Base-by-base conservation (phyloP, 306 rosid species). In the Myrica gale region DNA sequence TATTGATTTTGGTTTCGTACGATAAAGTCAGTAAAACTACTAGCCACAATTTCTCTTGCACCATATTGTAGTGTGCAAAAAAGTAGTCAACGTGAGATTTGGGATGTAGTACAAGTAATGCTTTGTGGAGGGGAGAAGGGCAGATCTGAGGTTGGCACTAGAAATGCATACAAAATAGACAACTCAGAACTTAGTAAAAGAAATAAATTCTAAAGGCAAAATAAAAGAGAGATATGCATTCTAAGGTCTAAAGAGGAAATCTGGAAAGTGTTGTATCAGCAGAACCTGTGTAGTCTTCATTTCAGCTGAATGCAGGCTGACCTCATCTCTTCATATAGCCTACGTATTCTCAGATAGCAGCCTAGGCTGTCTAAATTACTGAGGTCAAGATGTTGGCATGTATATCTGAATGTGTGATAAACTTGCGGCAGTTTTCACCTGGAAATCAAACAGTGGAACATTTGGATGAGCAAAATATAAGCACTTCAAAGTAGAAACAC, bases 281-380 rank as follows among this genome's bases (percentile, higher is more conserved):
- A 69, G 9, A 71, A 71, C 48, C 88, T 83, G 86, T 72, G 54
- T 15, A 23, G 75, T 81, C 88, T 88, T 88, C 91, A 88, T 88
- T 76, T 81, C 86, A 88, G 71, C 84, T 73, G 91, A 79, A 54
- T 73, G 88, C 75, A 77, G 84, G 73, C 71, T 44, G 80, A 71
- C 76, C 70, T 16, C 86, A 88, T 85, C 82, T 76, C 82, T 78
- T 47, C 12, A 47, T 17, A 85, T 32, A 48, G 63, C 55, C 65
- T 26, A 37, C 44, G 73, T 26, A 66, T 73, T 61, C 46, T 47
- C 56, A 32, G 2, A 74, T 17, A 10, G 17, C 75, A 48, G 73
- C 63, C 3, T 58, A 71, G 62, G 46, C 50, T 23, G 74, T 42
- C 69, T 15, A 19, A 54, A n/a, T 54, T 11, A 61, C 74, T 41